Conservation (phyloP, 352 stramenopile species). For the Phytophthora fragariae region DNA sequence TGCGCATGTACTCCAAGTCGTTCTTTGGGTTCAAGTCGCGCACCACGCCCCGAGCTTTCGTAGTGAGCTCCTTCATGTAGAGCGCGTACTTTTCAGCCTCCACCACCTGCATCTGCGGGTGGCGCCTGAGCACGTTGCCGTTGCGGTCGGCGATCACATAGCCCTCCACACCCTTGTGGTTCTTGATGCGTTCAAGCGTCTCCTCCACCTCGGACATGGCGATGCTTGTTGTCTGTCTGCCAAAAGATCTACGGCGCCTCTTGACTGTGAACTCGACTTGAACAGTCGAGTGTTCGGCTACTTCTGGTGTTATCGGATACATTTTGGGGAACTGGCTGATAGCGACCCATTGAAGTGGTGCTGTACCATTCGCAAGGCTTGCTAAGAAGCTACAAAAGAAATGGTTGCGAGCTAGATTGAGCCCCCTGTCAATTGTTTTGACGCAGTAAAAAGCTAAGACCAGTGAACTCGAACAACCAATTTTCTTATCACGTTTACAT, state of each 20-base stretch:
- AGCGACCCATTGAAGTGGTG: too few relatives aligned
- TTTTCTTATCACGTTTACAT: neutral
- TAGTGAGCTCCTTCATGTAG: slow-evolving; percentile 92
- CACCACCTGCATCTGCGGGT: slow-evolving; percentile 91
- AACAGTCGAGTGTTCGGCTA: neutral
- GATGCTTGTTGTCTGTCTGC: neutral
- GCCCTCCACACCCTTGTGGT: slow-evolving; percentile 94
- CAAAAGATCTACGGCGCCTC: slow-evolving; percentile 26
- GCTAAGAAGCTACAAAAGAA: too few relatives aligned
- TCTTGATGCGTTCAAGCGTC: slow-evolving; percentile 95
- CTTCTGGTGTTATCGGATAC: too few relatives aligned
- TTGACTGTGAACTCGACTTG: neutral
- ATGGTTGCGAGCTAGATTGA: too few relatives aligned
- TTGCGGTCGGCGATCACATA: slow-evolving; percentile 95
- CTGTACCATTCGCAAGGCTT: too few relatives aligned
- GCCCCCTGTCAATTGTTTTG: too few relatives aligned
- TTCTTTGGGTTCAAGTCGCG: slow-evolving; percentile 96
- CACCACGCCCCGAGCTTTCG: slow-evolving; percentile 92
- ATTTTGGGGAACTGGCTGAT: too few relatives aligned
- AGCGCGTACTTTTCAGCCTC: slow-evolving; percentile 92
- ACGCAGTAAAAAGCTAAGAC: too few relatives aligned
- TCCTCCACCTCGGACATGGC: slow-evolving; percentile 94
- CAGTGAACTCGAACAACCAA: neutral
- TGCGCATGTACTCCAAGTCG: slow-evolving; percentile 94
- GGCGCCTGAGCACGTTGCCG: slow-evolving; percentile 90